A percentile compares a stretch with the other conserved stretches of the same genome.
Evolutionary conservation across 2,329 filamentous ascomycete species (phyloP).

Genomic region (Xylogone sp.): DNA sequence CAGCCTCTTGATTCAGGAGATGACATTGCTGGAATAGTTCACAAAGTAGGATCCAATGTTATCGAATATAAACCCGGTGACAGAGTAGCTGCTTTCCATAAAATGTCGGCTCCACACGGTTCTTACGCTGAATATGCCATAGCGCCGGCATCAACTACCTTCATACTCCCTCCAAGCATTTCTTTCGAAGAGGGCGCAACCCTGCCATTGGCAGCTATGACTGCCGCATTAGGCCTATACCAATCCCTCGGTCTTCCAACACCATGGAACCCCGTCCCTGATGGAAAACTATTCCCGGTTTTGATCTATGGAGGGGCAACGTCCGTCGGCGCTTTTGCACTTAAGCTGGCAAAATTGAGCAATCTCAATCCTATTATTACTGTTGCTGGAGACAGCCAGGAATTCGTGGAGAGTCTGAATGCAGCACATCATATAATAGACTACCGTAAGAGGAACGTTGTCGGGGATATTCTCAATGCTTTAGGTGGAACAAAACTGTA

Average conservation of each 20-base stretch:
- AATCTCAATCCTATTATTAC: conserved; percentile 56
- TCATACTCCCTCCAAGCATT: conserved; percentile 25
- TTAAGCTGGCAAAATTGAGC: conserved; percentile 42
- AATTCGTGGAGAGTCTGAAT: conserved; percentile 42
- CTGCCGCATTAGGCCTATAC: conserved; percentile 33
- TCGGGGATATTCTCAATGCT: background rate
- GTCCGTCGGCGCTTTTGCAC: conserved; percentile 44
- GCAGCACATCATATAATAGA: conserved; percentile 51
- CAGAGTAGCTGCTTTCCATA: conserved; percentile 42
- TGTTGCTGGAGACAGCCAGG: conserved; percentile 43
- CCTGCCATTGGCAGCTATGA: too few species aligned
- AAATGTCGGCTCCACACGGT: conserved; percentile 46
- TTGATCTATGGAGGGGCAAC: conserved; percentile 19
- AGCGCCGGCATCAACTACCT: conserved; percentile 48
- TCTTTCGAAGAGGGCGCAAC: too few species aligned
- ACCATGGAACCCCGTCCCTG: conserved; percentile 26
- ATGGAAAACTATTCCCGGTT: conserved; percentile 1
- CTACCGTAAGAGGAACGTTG: conserved; percentile 37
- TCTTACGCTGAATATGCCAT: conserved; percentile 58
- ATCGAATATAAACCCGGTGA: conserved; percentile 35
- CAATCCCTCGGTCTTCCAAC: conserved; percentile 29
- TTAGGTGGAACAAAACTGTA: background rate
- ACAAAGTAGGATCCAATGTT: conserved; percentile 43
- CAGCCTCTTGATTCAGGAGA: conserved; percentile 39
- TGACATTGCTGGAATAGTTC: conserved; percentile 34